phyloP scores from a whole-genome alignment of 805 yeast genomes.

The Teunomyces atbi region DNA sequence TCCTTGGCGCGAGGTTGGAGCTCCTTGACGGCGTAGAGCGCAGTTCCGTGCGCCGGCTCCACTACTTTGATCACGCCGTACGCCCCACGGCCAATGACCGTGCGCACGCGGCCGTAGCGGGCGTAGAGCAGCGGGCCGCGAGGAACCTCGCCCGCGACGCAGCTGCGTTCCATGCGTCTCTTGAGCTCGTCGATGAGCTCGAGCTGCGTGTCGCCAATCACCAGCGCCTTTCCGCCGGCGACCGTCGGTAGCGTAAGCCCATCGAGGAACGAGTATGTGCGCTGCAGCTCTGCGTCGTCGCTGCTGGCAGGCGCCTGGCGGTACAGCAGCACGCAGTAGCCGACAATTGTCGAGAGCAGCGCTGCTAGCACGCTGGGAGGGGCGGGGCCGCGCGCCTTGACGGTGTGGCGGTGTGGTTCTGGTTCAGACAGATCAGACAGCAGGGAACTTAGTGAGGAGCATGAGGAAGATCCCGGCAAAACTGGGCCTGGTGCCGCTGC shows the following conservation, averaged over 20 bases:
- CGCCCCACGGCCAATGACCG: constrained; percentile 44
- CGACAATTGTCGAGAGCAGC: constrained; percentile 31
- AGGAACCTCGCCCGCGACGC: not conserved
- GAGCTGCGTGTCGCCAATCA: constrained; percentile 30
- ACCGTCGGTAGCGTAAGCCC: constrained; percentile 21
- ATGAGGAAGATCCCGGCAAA: too few species aligned
- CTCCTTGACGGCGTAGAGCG: constrained; percentile 35
- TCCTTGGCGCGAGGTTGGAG: constrained; percentile 24
- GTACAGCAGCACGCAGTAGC: constrained; percentile 32
- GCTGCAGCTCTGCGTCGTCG: constrained; percentile 34
- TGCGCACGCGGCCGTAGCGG: constrained; percentile 33
- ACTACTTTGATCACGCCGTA: constrained; percentile 48
- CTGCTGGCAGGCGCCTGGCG: constrained; percentile 12
- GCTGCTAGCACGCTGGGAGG: constrained; percentile 13
- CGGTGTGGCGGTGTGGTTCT: constrained; percentile 29
- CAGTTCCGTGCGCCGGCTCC: constrained; percentile 14
- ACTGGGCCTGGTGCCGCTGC: too few species aligned
- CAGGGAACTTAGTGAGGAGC: too few species aligned
- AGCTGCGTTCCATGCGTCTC: constrained; percentile 11
- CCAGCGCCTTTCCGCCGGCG: constrained; percentile 16
- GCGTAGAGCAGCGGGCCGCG: constrained; percentile 9
- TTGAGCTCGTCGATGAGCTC: constrained; percentile 21
- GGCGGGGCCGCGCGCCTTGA: constrained; percentile 16
- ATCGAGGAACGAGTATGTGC: constrained; percentile 30
- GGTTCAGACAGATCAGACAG: too few species aligned